These are phyloP conservation scores for Parsonsia alboflavescens DNA, from an alignment of 257 asterid genomes.

Conservation along the genomic window DNA sequence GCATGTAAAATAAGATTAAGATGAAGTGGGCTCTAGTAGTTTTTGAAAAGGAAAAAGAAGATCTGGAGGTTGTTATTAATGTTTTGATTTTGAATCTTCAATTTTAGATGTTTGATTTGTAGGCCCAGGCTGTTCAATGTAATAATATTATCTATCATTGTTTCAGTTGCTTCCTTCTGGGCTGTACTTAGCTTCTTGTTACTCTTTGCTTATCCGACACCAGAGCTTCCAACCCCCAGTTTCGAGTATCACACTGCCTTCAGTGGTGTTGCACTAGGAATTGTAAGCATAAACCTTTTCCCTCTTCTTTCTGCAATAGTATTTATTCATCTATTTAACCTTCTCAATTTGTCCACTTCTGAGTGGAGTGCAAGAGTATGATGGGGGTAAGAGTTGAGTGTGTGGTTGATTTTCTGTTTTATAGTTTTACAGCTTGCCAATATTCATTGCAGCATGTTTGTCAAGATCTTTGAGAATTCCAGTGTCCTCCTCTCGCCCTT, in stretches of 20 bases:
- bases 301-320: background rate
- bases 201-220: slow-evolving; percentile 98
- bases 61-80: background rate
- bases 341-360: background rate
- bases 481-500: background rate
- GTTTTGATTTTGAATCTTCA: background rate
- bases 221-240: slow-evolving; percentile 87
- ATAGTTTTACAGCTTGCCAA: background rate
- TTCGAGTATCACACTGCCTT: slow-evolving; percentile 90
- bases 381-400: no score
- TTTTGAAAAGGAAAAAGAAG: background rate
- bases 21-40: background rate
- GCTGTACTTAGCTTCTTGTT: slow-evolving; percentile 69
- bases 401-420: background rate
- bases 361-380: background rate
- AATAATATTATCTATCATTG: slow-evolving; percentile 11
- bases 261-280: slow-evolving; percentile 86
- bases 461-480: background rate
- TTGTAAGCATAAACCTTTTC: slow-evolving; percentile 44
- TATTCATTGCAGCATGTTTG: background rate
- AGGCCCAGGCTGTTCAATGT: background rate
- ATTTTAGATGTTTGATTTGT: background rate
- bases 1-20: background rate
- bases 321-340: background rate
- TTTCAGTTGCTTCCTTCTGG: slow-evolving; percentile 90